These are phyloP conservation scores for Balakata baccata DNA, from an alignment of 345 rosid genomes.

Conservation along the genomic window DNA sequence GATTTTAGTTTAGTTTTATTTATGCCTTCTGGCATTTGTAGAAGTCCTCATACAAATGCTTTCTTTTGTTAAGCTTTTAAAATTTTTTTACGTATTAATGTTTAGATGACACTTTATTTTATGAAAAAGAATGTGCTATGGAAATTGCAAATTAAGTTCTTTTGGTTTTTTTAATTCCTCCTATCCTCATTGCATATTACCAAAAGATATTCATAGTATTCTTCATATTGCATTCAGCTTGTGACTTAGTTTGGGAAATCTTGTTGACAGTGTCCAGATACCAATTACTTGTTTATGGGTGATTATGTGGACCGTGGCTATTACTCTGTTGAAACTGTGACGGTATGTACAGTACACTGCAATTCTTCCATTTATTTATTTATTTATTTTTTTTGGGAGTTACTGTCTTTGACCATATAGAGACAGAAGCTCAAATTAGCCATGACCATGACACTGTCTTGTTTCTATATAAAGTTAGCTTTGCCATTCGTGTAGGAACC, in stretches of 20 bases:
- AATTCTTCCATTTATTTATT: background rate
- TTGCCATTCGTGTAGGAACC: background rate
- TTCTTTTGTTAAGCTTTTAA: background rate
- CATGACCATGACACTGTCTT: background rate
- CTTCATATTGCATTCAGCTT: background rate
- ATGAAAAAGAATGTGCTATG: background rate
- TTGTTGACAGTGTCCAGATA: slow-evolving; percentile 85
- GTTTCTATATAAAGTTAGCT: background rate
- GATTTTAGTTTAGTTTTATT: background rate
- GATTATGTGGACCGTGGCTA: slow-evolving; percentile 97
- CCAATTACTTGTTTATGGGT: slow-evolving; percentile 94
- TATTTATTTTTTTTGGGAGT: background rate
- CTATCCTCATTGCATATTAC: background rate
- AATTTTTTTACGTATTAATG: background rate
- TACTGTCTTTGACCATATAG: background rate
- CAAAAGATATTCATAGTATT: background rate
- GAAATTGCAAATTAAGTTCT: background rate
- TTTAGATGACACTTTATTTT: background rate
- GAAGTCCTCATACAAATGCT: background rate
- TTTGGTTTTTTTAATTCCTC: background rate
- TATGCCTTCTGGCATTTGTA: background rate
- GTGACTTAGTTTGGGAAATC: slow-evolving; percentile 2
- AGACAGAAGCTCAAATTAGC: background rate
- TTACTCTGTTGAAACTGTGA: slow-evolving; percentile 94
- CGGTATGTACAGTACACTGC: slow-evolving; percentile 49